Evolutionary conservation across 2,329 filamentous ascomycete genomes (phyloP), one percentile per base, ranked within the genome.

Genomic region (Beauveria pseudobassiana): DNA sequence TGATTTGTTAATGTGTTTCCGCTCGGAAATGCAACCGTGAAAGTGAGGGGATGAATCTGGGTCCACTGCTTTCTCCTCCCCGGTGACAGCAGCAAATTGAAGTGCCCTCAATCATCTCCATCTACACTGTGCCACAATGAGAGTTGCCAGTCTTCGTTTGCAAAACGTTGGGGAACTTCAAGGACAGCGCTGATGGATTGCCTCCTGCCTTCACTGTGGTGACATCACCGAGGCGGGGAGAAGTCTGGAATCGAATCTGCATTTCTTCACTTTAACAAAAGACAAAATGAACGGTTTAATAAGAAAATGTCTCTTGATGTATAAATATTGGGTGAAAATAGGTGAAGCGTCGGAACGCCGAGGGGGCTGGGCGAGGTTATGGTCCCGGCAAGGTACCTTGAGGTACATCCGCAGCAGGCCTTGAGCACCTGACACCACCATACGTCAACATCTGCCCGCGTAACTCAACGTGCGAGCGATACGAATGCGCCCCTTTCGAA

Each of bases 171-270:
- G 46, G 84, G 83, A 48, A 87, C 83, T 67, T 93, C 87, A 38
- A 96, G 78, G 14, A 93, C 74, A 7, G 89, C 87, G 0, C 83
- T 87, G 66, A 97, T 87, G 1, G 72, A 71, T 45, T 88, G 77
- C 68, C 81, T 66, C 2, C 69, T 22, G 71, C 70, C 28, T 77
- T 73, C 22, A 90, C 69, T 54, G 83, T 79, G 1, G 90, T 92
- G 26, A 89, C 82, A 70, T 93, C 89, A 2, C 87, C 90, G 57
- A 96, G 74, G 1, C 91, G 85, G 14, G 93, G 93, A 68, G 86
- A 87, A 63, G 78, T 80, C 24, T 77, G 77, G 20, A 83, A 66
- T 14, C 69, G 67, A 42, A 73, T 70, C 7, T 72, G 72, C 74
- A 78, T 79, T 2, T 63, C 65, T 58, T 46, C 16, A 46, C n/a